Evolutionary conservation across 2,329 filamentous ascomycete genomes (phyloP).

Genomic region (Colletotrichum brevisporum): DNA sequence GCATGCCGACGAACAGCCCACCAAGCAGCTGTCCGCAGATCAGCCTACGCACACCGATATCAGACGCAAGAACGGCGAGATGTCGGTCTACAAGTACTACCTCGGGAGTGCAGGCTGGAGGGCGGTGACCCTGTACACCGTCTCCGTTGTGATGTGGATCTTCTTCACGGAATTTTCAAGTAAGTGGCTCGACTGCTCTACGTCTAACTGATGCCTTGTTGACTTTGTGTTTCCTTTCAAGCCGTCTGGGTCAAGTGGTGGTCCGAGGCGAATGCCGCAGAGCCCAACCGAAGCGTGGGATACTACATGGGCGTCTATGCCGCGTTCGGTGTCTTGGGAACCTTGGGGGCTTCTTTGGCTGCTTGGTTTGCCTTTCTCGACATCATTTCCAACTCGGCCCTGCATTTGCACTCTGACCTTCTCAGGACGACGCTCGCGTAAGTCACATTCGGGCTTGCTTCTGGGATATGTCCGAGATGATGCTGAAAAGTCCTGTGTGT

Average conservation of each 20-base stretch:
- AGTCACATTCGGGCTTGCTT: background rate
- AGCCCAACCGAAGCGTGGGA: conserved; percentile 3
- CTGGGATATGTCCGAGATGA: too few species aligned
- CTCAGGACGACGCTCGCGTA: conserved; percentile 17
- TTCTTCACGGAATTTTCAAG: conserved; percentile 37
- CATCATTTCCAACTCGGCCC: conserved; percentile 30
- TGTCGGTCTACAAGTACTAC: conserved; percentile 30
- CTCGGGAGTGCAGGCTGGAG: conserved; percentile 21
- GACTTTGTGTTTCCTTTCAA: background rate
- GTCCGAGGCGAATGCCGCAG: conserved; percentile 16
- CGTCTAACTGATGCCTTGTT: background rate
- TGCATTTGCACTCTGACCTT: conserved; percentile 30
- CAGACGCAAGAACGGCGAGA: conserved; percentile 33
- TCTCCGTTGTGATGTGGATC: conserved; percentile 2
- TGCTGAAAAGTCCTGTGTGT: background rate
- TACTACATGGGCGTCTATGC: conserved; percentile 31
- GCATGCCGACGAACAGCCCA: background rate
- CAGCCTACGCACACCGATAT: background rate
- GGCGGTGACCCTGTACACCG: conserved; percentile 8
- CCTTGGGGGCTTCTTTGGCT: background rate
- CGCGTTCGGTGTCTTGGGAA: conserved; percentile 16
- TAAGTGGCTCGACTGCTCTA: background rate
- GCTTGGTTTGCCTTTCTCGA: conserved; percentile 33
- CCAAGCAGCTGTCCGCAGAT: background rate
- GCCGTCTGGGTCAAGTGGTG: conserved; percentile 39